Evolutionary conservation across 208 protist genomes (phyloP).

Genomic region (Leishmania major): DNA sequence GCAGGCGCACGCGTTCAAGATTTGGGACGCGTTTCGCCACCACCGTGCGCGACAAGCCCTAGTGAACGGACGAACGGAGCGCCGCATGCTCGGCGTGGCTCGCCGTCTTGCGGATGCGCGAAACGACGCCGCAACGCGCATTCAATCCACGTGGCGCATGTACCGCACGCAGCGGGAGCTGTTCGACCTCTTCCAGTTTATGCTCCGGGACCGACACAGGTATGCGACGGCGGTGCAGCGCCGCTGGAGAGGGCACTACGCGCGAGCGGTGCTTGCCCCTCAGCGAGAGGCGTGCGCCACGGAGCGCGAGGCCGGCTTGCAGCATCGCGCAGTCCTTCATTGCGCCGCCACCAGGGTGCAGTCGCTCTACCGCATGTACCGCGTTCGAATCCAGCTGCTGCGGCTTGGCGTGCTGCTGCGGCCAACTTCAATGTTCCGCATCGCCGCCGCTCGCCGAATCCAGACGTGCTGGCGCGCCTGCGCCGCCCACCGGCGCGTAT

Average conservation of each 20-base stretch:
- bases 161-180: conserved; percentile 14
- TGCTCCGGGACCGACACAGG: conserved; percentile 55
- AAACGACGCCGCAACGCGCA: conserved; percentile 48
- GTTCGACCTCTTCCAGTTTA: conserved; percentile 42
- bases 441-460: conserved; percentile 39
- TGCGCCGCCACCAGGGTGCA: conserved; percentile 45
- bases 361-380: conserved; percentile 65
- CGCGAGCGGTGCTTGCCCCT: conserved; percentile 12
- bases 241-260: conserved; percentile 46
- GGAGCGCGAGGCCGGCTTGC: background rate
- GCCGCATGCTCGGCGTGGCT: conserved; percentile 8
- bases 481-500: conserved; percentile 34
- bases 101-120: conserved; percentile 12
- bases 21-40: conserved; percentile 37
- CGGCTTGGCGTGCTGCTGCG: conserved; percentile 1
- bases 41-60: conserved; percentile 20
- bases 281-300: background rate
- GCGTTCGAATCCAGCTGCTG: conserved; percentile 23
- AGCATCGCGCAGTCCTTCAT: conserved; percentile 18
- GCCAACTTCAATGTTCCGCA: conserved; percentile 10
- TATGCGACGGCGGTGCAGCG: conserved; percentile 55
- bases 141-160: conserved; percentile 72
- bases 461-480: conserved; percentile 54
- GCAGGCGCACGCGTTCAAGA: conserved; percentile 21
- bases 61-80: background rate